Evolutionary conservation across 176 grass and related monocot species (phyloP), one percentile per base, ranked within the genome.

Genomic region (Lolium perenne): DNA sequence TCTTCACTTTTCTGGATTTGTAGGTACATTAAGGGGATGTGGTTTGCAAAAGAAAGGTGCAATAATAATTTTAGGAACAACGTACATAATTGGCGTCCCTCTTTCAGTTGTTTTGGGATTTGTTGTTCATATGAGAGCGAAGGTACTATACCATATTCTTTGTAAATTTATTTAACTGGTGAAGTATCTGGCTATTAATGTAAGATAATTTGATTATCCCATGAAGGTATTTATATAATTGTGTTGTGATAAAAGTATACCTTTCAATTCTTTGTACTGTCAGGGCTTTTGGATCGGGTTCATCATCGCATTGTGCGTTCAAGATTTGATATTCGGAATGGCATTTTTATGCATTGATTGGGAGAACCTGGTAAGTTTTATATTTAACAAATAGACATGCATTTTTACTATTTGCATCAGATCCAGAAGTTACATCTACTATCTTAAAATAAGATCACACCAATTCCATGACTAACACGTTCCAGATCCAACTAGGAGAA

Each of bases 251-350:
- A 29, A 51, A 29, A 10, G 3, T 50, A 49, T 29, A 29, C 51
- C 51, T 51, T 1, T 26, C 22, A 15, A 17, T 17, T 26, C 13
- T 26, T 26, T 75, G 41, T 48, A 50, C 71, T 29, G 14, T 35
- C 47, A 76, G 73, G 73, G 73, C 23, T 77, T 77, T 54, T 77
- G 74, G 74, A 57, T 77, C 20, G 29, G 74, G 18, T 77, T 77
- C 74, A 38, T 77, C 32, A 0, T 53, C 2, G 50, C 51, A 11
- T 9, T 77, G 2, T 56, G 26, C 26, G 18, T 56, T 77, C 74
- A 77, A 56, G 74, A 77, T 56, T 56, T 56, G 26, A 35, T 38
- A 68, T 38, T 68, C 32, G 74, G 74, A 56, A 38, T 77, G 18
- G 15, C 55, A 18, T 5, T 54, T 76, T 18, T n/a, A 55, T 20